Evolutionary conservation across 148 eudicot species (phyloP).

Genomic region (Nepenthes mirabilis): DNA sequence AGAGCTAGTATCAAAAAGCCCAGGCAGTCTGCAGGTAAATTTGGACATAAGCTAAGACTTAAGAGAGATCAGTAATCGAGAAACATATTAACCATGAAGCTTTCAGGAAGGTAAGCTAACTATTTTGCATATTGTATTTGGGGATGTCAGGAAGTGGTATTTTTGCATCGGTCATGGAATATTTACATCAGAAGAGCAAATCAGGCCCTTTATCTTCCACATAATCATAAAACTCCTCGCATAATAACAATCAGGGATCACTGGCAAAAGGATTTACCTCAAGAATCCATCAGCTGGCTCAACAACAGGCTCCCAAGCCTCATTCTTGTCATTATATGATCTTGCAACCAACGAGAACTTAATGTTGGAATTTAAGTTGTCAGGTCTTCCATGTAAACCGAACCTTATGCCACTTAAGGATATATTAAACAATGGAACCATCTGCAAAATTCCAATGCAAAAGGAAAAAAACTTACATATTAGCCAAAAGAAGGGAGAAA

Average conservation of each 20-base stretch:
- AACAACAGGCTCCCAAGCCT: slow-evolving; percentile 89
- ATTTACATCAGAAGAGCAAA: too few relatives aligned
- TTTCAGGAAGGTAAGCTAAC: too few relatives aligned
- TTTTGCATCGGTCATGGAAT: too few relatives aligned
- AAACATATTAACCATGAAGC: too few relatives aligned
- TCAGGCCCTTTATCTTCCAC: not conserved
- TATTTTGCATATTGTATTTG: too few relatives aligned
- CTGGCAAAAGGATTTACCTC: slow-evolving; percentile 34
- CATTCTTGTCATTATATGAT: slow-evolving; percentile 93
- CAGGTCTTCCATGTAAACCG: slow-evolving; percentile 65
- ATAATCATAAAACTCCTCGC: not conserved
- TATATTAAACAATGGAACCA: slow-evolving; percentile 81
- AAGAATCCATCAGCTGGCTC: slow-evolving; percentile 91
- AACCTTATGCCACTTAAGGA: slow-evolving; percentile 71
- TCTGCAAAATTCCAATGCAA: slow-evolving; percentile 36
- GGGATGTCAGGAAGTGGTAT: too few relatives aligned
- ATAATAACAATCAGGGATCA: not conserved
- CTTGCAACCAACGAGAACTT: slow-evolving; percentile 76
- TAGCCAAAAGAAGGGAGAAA: not conserved
- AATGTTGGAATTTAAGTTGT: slow-evolving; percentile 47
- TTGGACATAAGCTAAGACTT: too few relatives aligned
- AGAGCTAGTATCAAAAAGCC: too few relatives aligned
- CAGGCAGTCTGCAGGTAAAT: too few relatives aligned
- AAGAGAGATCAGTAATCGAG: too few relatives aligned
- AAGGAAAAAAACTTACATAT: not conserved